These are phyloP conservation scores for Ceratobasidium sp. DNA, from an alignment of 1,284 basidiomycete species.

Conservation along the genomic window DNA sequence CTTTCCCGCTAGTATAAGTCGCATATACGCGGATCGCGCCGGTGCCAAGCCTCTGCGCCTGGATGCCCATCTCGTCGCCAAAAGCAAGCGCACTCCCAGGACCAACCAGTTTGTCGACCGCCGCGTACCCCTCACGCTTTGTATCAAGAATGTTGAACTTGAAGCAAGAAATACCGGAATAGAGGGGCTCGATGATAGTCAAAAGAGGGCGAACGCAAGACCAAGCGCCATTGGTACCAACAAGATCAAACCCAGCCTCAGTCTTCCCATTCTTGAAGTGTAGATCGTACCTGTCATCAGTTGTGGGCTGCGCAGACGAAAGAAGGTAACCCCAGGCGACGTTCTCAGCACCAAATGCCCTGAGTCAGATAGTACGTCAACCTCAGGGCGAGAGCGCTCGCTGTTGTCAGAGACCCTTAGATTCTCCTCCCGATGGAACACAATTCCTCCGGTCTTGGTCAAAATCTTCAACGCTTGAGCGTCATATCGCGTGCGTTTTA, in stretches of 20 bases:
- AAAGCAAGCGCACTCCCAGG: slow-evolving; percentile 55
- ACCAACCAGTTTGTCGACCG: slow-evolving; percentile 54
- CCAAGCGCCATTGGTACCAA: slow-evolving; percentile 66
- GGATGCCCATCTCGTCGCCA: slow-evolving; percentile 53
- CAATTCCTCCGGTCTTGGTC: slow-evolving; percentile 52
- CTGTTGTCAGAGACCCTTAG: slow-evolving; percentile 38
- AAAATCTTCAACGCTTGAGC: slow-evolving; percentile 54
- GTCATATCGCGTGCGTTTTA: slow-evolving; percentile 52
- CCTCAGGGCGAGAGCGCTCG: slow-evolving; percentile 53
- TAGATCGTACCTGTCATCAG: slow-evolving; percentile 44
- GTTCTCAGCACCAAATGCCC: slow-evolving; percentile 51
- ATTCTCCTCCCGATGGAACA: slow-evolving; percentile 18
- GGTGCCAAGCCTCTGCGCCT: slow-evolving; percentile 57
- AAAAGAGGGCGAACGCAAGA: slow-evolving; percentile 60
- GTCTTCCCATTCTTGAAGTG: slow-evolving; percentile 50
- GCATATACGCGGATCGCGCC: slow-evolving; percentile 57
- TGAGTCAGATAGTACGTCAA: slow-evolving; percentile 55
- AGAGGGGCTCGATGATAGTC: slow-evolving; percentile 55
- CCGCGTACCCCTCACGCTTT: slow-evolving; percentile 50
- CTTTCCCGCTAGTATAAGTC: slow-evolving; percentile 51
- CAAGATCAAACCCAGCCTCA: slow-evolving; percentile 53
- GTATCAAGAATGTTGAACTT: slow-evolving; percentile 54
- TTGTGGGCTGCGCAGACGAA: slow-evolving; percentile 42
- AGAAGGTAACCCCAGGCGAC: slow-evolving; percentile 54
- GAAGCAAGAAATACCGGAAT: slow-evolving; percentile 58